Conservation (phyloP, 768 basidiomycete species). For the Rhizopogon rudus region DNA sequence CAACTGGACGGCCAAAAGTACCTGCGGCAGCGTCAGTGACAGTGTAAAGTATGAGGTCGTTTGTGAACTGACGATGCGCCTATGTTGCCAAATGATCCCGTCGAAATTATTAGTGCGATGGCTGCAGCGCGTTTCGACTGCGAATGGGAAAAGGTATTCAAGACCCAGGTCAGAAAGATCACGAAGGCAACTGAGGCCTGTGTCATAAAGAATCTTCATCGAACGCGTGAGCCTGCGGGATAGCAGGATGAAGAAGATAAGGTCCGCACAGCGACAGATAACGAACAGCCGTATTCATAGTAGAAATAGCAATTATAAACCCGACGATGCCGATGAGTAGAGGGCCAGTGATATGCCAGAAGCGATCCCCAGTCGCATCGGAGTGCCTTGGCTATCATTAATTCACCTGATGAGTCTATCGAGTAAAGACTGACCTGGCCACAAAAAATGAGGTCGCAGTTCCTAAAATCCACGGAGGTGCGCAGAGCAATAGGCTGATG, state of each 20-base stretch:
- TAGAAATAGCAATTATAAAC: constrained; percentile 58
- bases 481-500: constrained; percentile 65
- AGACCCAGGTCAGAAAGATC: constrained; percentile 50
- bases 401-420: not conserved
- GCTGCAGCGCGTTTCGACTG: constrained; percentile 83
- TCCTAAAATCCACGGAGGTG: constrained; percentile 68
- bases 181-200: constrained; percentile 68
- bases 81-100: constrained; percentile 78
- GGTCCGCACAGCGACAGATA: constrained; percentile 56
- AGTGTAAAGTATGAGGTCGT: not conserved
- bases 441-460: constrained; percentile 51
- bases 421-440: constrained; percentile 33
- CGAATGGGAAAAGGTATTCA: constrained; percentile 61
- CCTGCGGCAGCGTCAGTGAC: constrained; percentile 19
- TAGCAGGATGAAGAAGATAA: not conserved
- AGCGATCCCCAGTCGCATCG: constrained; percentile 66
- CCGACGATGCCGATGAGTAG: constrained; percentile 57
- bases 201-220: constrained; percentile 65
- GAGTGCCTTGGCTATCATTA: constrained; percentile 49
- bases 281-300: constrained; percentile 54
- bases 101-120: constrained; percentile 73
- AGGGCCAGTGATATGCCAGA: constrained; percentile 58
- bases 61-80: constrained; percentile 58
- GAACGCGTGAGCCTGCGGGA: not conserved
- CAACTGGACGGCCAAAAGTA: constrained; percentile 64